Conservation (phyloP, 1,139 yeast species). For the Yamadazyma sp. region DNA sequence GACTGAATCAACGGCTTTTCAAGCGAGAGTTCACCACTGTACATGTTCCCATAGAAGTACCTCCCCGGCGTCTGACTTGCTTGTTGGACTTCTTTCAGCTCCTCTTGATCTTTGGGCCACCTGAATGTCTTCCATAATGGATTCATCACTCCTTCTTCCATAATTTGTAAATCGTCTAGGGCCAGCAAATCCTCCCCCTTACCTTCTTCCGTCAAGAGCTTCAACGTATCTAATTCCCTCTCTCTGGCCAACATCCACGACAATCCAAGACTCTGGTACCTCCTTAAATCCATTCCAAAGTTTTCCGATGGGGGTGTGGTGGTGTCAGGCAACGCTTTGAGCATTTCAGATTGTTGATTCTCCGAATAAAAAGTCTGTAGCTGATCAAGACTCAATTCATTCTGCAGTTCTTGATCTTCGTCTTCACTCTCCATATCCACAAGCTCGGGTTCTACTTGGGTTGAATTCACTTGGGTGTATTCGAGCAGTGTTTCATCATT, state of each 20-base stretch:
- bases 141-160: conserved; percentile 60
- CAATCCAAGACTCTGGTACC: conserved; percentile 77
- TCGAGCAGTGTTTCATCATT: conserved; percentile 7
- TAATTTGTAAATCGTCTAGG: conserved; percentile 23
- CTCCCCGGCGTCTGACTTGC: conserved; percentile 10
- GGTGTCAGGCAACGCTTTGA: conserved; percentile 58
- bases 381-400: conserved; percentile 66
- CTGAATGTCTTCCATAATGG: conserved; percentile 82
- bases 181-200: conserved; percentile 36
- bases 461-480: conserved; percentile 9
- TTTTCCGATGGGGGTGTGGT: conserved; percentile 55
- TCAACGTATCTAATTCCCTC: conserved; percentile 47
- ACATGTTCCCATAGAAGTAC: conserved; percentile 75
- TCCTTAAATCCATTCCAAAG: conserved; percentile 58
- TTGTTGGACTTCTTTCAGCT: too few relatives aligned
- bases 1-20: conserved; percentile 64
- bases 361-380: conserved; percentile 71
- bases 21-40: conserved; percentile 76
- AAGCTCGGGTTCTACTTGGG: conserved; percentile 1
- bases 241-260: conserved; percentile 81
- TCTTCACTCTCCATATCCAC: conserved; percentile 12
- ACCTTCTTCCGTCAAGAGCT: conserved; percentile 23
- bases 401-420: conserved; percentile 19
- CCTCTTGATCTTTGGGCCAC: conserved; percentile 56
- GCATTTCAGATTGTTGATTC: conserved; percentile 54